Percentiles rank a stretch among this genome's conserved stretches.
Conservation (phyloP, 140 eudicot genomes). For the Senecio squalidus region DNA sequence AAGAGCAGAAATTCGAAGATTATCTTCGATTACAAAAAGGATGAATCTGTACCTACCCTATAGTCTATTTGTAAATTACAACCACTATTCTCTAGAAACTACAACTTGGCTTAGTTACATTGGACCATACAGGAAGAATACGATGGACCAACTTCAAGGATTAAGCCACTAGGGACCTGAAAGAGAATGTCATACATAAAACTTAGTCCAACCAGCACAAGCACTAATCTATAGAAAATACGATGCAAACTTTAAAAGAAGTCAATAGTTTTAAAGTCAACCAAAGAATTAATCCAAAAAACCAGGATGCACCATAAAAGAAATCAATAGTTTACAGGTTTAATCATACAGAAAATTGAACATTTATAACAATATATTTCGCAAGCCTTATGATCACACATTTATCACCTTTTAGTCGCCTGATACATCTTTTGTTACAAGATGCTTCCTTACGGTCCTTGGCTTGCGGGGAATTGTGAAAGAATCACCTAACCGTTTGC, state of each 20-base stretch:
- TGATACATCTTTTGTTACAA: slow-evolving; percentile 15
- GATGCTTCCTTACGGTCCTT: slow-evolving; percentile 30
- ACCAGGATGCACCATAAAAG: neutral
- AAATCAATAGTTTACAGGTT: neutral
- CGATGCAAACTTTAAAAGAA: neutral
- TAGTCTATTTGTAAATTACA: slow-evolving; percentile 16
- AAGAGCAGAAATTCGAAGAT: slow-evolving; percentile 11
- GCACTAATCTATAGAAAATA: neutral
- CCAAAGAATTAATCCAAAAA: too few species aligned
- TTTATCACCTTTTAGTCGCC: slow-evolving; percentile 26
- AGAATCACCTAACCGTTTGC: slow-evolving; percentile 30
- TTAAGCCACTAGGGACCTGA: neutral
- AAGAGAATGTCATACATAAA: neutral
- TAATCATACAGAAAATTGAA: neutral
- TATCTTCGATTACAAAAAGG: slow-evolving; percentile 20
- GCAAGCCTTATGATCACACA: too few species aligned
- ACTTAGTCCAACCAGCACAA: neutral
- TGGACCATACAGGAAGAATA: neutral
- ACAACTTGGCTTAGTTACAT: slow-evolving; percentile 21
- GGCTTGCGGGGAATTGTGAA: slow-evolving; percentile 43
- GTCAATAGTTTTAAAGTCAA: neutral
- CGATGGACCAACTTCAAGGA: neutral
- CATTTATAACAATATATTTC: neutral
- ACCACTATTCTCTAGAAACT: slow-evolving; percentile 13
- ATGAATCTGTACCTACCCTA: slow-evolving; percentile 18